Evolutionary conservation across 352 stramenopile genomes (phyloP).

Genomic region (Phytophthora ohioensis): DNA sequence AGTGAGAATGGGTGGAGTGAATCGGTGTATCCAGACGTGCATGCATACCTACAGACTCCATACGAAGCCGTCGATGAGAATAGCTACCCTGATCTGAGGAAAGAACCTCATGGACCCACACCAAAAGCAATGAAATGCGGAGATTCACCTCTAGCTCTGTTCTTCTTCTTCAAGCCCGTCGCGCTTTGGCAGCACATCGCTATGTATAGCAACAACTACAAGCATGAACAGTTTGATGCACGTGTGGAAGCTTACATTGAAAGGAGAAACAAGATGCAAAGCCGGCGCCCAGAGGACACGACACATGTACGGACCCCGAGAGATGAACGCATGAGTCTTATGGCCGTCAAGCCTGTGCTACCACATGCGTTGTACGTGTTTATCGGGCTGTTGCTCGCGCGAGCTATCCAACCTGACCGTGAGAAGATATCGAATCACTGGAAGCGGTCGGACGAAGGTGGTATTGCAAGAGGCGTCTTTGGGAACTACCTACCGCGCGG

Average conservation of each 20-base stretch:
- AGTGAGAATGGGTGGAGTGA: no score
- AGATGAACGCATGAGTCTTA: slow-evolving; percentile 1
- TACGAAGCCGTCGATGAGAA: not conserved
- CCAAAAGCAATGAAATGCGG: slow-evolving; percentile 2
- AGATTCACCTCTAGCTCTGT: slow-evolving; percentile 1
- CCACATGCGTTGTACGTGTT: slow-evolving; percentile 1
- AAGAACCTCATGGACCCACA: not conserved
- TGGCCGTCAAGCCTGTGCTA: slow-evolving; percentile 4
- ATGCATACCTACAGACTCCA: not conserved
- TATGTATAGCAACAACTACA: slow-evolving; percentile 12
- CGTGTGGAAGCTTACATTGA: slow-evolving; percentile 8
- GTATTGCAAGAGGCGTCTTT: not conserved
- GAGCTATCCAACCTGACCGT: not conserved
- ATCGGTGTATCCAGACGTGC: no score
- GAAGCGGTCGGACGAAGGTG: not conserved
- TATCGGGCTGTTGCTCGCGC: not conserved
- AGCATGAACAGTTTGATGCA: not conserved
- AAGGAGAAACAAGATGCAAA: not conserved
- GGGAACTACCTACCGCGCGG: not conserved
- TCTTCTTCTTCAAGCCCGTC: slow-evolving; percentile 11
- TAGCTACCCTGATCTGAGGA: slow-evolving; percentile 1
- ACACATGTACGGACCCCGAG: not conserved
- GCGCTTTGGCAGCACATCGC: slow-evolving; percentile 20
- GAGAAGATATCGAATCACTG: not conserved
- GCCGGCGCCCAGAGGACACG: not conserved